A percentile compares a stretch with the other conserved stretches of the same genome.
Evolutionary conservation across 441 rosid species (phyloP).

Genomic region (Euphorbia celastroides): DNA sequence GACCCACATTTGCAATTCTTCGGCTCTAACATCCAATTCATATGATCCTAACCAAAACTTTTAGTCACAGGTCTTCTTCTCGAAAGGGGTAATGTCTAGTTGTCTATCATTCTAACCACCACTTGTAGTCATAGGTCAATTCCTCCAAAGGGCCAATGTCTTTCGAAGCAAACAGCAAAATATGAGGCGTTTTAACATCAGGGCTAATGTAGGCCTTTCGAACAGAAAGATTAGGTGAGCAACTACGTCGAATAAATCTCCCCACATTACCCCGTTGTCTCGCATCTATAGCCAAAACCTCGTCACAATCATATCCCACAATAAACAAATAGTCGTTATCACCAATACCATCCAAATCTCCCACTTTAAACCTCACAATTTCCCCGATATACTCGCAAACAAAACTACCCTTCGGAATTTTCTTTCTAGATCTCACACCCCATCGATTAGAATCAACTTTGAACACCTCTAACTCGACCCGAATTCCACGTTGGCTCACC

Average conservation of each 20-base stretch:
- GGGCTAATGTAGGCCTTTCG: constrained; percentile 62
- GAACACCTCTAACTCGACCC: constrained; percentile 56
- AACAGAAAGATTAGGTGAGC: constrained; percentile 73
- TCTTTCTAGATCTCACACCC: constrained; percentile 65
- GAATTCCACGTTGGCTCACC: constrained; percentile 64
- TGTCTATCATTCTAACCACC: too few species aligned
- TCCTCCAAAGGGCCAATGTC: constrained; percentile 69
- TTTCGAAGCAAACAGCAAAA: constrained; percentile 66
- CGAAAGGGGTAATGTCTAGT: too few species aligned
- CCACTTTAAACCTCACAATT: constrained; percentile 50
- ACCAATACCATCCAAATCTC: constrained; percentile 31
- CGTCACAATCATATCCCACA: constrained; percentile 34
- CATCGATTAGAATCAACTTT: constrained; percentile 61
- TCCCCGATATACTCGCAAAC: constrained; percentile 75
- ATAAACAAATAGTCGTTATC: constrained; percentile 56
- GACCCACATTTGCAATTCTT: constrained; percentile 64
- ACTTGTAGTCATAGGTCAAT: too few species aligned
- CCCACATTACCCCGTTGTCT: constrained; percentile 57
- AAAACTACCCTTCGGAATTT: constrained; percentile 63
- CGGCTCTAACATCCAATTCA: constrained; percentile 43
- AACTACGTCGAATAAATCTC: constrained; percentile 74
- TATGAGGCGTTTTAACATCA: constrained; percentile 50
- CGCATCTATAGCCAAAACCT: constrained; percentile 63
- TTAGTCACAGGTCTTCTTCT: constrained; percentile 63
- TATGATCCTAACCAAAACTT: constrained; percentile 44